Percentiles rank a stretch among this genome's conserved stretches.
Conservation (phyloP, 441 rosid species). For the Sinapis alba region DNA sequence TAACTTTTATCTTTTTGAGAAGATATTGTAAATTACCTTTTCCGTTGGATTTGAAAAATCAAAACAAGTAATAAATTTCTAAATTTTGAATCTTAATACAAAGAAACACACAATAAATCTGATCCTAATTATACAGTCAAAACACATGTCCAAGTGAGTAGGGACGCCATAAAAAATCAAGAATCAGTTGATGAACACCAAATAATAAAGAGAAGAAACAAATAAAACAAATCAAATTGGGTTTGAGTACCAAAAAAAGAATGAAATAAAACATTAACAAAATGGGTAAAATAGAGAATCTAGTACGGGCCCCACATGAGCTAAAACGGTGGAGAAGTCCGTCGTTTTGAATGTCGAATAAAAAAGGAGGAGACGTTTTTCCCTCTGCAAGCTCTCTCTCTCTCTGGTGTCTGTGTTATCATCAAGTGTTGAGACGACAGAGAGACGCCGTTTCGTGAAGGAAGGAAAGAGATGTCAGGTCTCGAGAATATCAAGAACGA, state of each 20-base stretch:
- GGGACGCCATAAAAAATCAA: neutral
- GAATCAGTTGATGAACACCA: conserved; percentile 25
- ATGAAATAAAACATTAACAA: neutral
- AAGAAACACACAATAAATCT: neutral
- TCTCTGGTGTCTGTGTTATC: conserved; percentile 18
- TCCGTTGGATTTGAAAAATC: neutral
- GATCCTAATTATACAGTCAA: neutral
- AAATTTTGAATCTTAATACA: neutral
- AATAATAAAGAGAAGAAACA: conserved; percentile 12
- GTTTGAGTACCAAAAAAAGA: neutral
- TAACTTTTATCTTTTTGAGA: neutral
- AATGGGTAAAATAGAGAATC: neutral
- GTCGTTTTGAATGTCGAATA: conserved; percentile 30
- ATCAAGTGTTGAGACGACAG: conserved; percentile 30
- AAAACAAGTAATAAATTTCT: neutral
- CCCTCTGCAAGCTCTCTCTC: conserved; percentile 31
- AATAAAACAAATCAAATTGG: neutral
- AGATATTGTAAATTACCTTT: neutral
- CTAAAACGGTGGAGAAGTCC: conserved; percentile 21
- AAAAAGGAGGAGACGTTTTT: conserved; percentile 19
- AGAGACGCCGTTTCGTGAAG: conserved; percentile 32
- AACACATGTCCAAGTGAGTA: conserved; percentile 5
- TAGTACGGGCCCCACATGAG: conserved; percentile 23
- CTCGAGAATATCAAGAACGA: conserved; percentile 46
- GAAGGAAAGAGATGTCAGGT: conserved; percentile 34